Percentiles rank a stretch among this genome's conserved stretches.
Conservation (phyloP, 345 rosid species). For the Fremontodendron californicum region DNA sequence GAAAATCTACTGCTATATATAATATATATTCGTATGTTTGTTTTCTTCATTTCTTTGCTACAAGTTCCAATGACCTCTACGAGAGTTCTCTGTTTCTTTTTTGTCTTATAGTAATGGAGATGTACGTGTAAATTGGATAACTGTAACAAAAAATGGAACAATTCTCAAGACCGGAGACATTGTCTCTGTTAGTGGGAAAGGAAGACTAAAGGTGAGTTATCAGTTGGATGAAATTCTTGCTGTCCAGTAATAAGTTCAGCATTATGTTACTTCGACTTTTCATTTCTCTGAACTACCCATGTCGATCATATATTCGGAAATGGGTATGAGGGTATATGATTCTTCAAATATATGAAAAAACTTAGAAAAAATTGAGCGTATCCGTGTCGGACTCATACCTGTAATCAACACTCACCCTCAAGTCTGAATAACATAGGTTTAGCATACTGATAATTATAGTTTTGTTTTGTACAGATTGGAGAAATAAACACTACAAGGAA, state of each 20-base stretch:
- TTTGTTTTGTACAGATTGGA: conserved; percentile 49
- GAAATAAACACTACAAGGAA: conserved; percentile 72
- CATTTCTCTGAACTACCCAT: neutral
- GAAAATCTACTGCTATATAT: conserved; percentile 1
- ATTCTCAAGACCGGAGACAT: conserved; percentile 71
- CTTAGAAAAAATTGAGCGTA: no score
- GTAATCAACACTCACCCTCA: no score
- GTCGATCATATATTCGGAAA: neutral
- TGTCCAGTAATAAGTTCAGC: neutral
- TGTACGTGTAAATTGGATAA: conserved; percentile 81
- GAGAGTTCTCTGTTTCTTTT: neutral
- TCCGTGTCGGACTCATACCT: no score
- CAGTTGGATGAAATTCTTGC: neutral
- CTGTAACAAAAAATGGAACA: conserved; percentile 69
- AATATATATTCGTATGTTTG: neutral
- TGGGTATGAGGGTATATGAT: no score
- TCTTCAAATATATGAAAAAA: no score
- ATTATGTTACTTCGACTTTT: neutral
- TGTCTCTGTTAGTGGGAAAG: conserved; percentile 85
- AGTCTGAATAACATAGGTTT: neutral
- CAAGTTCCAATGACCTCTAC: neutral
- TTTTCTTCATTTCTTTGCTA: neutral
- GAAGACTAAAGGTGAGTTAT: conserved; percentile 67
- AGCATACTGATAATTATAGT: conserved; percentile 1
- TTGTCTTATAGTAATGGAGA: conserved; percentile 47